Conservation (phyloP, 164 flowering plant genomes). For the Warburgia ugandensis region DNA sequence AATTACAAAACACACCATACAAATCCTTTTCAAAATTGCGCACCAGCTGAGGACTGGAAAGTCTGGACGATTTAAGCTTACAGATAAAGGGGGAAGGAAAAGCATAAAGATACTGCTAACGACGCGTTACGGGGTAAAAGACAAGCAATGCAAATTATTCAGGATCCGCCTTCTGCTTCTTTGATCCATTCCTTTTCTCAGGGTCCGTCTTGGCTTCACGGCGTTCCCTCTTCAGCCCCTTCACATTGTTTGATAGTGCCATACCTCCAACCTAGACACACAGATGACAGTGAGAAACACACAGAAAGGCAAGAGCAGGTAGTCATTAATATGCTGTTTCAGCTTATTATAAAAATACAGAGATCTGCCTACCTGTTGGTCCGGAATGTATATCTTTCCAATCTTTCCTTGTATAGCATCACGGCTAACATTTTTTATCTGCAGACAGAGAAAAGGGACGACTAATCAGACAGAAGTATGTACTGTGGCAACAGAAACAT, state of each 20-base stretch:
- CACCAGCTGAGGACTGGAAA: too few relatives aligned
- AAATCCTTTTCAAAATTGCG: too few relatives aligned
- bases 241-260: conserved; percentile 42
- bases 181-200: conserved; percentile 18
- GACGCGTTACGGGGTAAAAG: too few relatives aligned
- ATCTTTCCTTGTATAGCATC: conserved; percentile 56
- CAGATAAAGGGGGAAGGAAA: too few relatives aligned
- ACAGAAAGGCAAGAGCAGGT: too few relatives aligned
- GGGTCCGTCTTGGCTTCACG: conserved; percentile 61
- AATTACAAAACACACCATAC: too few relatives aligned
- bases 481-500: neutral
- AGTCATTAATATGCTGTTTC: too few relatives aligned
- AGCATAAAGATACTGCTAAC: too few relatives aligned
- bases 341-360: too few relatives aligned
- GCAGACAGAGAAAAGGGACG: conserved; percentile 16
- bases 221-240: conserved; percentile 81
- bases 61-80: too few relatives aligned
- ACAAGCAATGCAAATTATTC: too few relatives aligned
- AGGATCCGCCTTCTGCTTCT: conserved; percentile 49
- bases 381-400: conserved; percentile 83
- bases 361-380: conserved; percentile 65
- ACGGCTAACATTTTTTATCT: conserved; percentile 72
- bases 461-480: neutral
- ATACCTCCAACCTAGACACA: conserved; percentile 45
- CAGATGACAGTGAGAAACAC: too few relatives aligned